A percentile compares a stretch with the other conserved stretches of the same genome.
Evolutionary conservation across 2,329 filamentous ascomycete genomes (phyloP).

Genomic region (Tolypocladium ovalisporum): DNA sequence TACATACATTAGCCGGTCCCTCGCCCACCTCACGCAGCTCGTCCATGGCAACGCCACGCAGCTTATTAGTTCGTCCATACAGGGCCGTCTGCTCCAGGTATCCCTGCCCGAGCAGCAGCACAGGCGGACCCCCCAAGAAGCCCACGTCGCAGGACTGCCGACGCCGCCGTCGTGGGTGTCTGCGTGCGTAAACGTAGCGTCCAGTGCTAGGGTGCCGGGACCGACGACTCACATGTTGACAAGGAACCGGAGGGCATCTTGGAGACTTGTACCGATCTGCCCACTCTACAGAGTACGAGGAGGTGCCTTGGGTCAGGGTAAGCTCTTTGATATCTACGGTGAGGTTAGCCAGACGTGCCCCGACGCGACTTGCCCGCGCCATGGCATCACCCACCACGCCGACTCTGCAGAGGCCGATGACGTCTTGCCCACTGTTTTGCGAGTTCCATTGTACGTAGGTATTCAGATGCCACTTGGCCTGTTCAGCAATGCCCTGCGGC

Average conservation of each 20-base stretch:
- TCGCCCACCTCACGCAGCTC: background rate
- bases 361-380: too few species aligned
- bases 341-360: background rate
- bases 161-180: background rate
- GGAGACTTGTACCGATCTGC: background rate
- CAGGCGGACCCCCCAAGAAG: background rate
- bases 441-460: background rate
- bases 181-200: background rate
- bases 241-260: background rate
- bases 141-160: background rate
- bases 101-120: background rate
- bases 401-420: background rate
- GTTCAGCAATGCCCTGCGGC: background rate
- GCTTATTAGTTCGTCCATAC: background rate
- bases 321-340: background rate
- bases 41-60: background rate
- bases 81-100: background rate
- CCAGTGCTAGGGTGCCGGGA: background rate
- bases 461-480: background rate
- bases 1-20: constrained; percentile 3
- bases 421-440: background rate
- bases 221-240: background rate
- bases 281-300: background rate
- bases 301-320: background rate
- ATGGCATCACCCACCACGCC: background rate